A percentile compares a stretch with the other conserved stretches of the same genome.
These are phyloP conservation scores for Beauveria sp. DNA, from an alignment of 2,329 filamentous ascomycete genomes.

Conservation along the genomic window DNA sequence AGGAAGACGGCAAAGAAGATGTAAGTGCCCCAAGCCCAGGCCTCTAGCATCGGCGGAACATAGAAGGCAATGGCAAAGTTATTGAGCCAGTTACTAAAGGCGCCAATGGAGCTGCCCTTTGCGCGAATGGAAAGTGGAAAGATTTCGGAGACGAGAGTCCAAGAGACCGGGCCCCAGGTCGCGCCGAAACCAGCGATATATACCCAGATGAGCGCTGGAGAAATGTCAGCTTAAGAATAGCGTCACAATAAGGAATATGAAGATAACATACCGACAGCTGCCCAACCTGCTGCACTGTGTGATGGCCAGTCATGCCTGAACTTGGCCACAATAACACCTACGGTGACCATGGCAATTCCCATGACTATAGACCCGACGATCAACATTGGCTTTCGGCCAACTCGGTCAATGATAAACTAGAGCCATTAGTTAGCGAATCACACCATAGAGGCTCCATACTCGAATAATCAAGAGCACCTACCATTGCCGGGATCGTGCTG, in stretches of 20 bases:
- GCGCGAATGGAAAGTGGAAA: slow-evolving; percentile 36
- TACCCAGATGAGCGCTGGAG: slow-evolving; percentile 26
- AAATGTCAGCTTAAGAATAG: neutral
- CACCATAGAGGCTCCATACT: neutral
- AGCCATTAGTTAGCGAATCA: neutral
- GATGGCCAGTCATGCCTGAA: slow-evolving; percentile 28
- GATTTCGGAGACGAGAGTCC: slow-evolving; percentile 41
- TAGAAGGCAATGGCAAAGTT: slow-evolving; percentile 41
- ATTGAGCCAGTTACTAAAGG: slow-evolving; percentile 36
- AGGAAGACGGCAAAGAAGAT: slow-evolving; percentile 49
- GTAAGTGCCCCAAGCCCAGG: slow-evolving; percentile 42
- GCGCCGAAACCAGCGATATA: slow-evolving; percentile 43
- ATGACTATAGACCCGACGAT: slow-evolving; percentile 30
- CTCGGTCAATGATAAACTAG: slow-evolving; percentile 28
- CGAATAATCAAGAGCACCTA: neutral
- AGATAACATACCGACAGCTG: slow-evolving; percentile 20
- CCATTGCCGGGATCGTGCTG: slow-evolving; percentile 25
- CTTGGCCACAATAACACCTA: slow-evolving; percentile 32
- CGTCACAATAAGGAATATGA: neutral
- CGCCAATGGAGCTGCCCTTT: slow-evolving; percentile 35
- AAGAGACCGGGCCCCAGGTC: slow-evolving; percentile 38
- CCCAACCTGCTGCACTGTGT: slow-evolving; percentile 30
- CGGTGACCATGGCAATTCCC: slow-evolving; percentile 29
- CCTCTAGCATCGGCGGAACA: slow-evolving; percentile 30
- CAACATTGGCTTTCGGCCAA: slow-evolving; percentile 33